Conservation (phyloP, 2,329 filamentous ascomycete genomes). For the Clonostachys byssicola region DNA sequence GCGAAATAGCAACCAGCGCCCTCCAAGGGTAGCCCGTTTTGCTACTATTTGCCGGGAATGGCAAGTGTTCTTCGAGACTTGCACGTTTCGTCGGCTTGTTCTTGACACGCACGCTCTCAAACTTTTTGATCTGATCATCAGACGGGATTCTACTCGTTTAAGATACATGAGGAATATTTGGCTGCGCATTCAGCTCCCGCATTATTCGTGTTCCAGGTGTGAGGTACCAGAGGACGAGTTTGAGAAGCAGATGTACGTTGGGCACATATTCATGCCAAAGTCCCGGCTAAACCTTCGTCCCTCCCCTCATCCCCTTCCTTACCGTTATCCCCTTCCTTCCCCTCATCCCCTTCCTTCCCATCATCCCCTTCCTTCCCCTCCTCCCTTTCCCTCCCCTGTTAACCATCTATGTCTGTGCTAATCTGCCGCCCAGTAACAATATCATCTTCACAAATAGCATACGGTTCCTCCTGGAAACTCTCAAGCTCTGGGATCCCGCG, state of each 20-base stretch:
- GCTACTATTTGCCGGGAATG: conserved; percentile 6
- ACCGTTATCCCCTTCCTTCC: no score
- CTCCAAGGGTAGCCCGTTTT: conserved; percentile 5
- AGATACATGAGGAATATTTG: conserved; percentile 7
- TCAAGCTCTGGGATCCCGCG: conserved; percentile 8
- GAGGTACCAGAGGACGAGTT: conserved; percentile 5
- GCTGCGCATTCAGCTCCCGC: conserved; percentile 6
- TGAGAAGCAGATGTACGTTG: conserved; percentile 5
- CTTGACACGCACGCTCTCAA: conserved; percentile 5
- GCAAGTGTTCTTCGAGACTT: conserved; percentile 7
- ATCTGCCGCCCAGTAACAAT: conserved; percentile 6
- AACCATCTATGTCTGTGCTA: conserved; percentile 2
- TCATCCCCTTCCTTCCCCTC: no score
- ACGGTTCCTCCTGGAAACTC: conserved; percentile 6
- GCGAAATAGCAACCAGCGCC: conserved; percentile 1
- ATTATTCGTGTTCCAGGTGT: conserved; percentile 7
- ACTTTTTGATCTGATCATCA: conserved; percentile 4
- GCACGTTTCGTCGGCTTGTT: conserved; percentile 7
- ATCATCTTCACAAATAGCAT: conserved; percentile 7
- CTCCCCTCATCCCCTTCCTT: no score
- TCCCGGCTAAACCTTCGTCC: no score
- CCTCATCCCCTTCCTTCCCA: no score
- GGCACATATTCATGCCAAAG: conserved; percentile 2
- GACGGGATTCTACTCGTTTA: conserved; percentile 6
- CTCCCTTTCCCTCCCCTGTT: conserved; percentile 2